Percentiles rank a stretch among this genome's conserved stretches.
Conservation (phyloP, 2,329 filamentous ascomycete genomes). For the Aspergillus caelatus region DNA sequence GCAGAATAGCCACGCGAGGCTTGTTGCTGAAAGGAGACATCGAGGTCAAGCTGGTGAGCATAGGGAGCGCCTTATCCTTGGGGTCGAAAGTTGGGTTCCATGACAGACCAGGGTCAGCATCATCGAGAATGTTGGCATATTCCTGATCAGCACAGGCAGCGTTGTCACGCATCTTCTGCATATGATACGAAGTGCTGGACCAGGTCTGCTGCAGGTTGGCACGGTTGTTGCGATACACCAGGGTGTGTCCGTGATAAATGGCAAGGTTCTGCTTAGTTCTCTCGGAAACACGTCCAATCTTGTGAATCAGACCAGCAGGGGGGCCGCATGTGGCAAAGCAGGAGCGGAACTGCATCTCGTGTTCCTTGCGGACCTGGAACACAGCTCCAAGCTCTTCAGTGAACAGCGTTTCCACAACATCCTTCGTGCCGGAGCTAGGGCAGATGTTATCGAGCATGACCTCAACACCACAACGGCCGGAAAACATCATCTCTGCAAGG, state of each 20-base stretch:
- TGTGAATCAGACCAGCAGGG: constrained; percentile 77
- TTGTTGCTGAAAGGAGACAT: constrained; percentile 60
- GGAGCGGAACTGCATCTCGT: constrained; percentile 82
- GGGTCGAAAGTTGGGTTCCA: constrained; percentile 83
- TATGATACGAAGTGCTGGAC: constrained; percentile 83
- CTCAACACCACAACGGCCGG: constrained; percentile 84
- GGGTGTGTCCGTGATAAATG: constrained; percentile 70
- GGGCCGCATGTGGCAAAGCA: constrained; percentile 91
- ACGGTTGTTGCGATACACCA: constrained; percentile 71
- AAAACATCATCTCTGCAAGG: constrained; percentile 96
- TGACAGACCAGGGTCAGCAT: constrained; percentile 77
- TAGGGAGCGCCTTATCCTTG: constrained; percentile 72
- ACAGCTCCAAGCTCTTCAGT: constrained; percentile 95
- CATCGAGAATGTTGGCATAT: constrained; percentile 72
- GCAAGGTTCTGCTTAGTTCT: constrained; percentile 72
- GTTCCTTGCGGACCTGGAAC: constrained; percentile 86
- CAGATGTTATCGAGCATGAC: constrained; percentile 74
- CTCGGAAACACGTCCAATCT: constrained; percentile 75
- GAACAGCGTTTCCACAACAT: constrained; percentile 79
- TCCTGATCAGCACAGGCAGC: constrained; percentile 83
- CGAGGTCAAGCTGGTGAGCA: constrained; percentile 64
- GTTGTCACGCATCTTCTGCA: constrained; percentile 91
- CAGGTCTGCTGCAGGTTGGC: constrained; percentile 81
- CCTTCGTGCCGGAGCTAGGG: constrained; percentile 62
- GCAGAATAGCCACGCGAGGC: constrained; percentile 84